phyloP scores from a whole-genome alignment of 2,329 filamentous ascomycete species.

The Alternaria postmessia region DNA sequence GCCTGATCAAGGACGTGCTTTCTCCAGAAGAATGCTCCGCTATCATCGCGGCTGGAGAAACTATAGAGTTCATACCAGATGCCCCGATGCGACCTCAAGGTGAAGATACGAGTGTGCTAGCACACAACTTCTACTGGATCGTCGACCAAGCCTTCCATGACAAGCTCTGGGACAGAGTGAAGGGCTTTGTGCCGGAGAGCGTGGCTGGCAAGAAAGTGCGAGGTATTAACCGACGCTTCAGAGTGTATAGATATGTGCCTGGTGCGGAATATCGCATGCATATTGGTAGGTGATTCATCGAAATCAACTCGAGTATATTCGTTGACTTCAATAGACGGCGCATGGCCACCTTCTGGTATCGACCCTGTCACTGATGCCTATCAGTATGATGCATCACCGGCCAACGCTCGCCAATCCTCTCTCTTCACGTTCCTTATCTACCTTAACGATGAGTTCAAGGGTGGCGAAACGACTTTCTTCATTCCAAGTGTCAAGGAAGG shows the following conservation, averaged over 20 bases:
- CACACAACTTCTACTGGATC: slow-evolving; percentile 79
- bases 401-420: slow-evolving; percentile 68
- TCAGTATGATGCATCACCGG: slow-evolving; percentile 71
- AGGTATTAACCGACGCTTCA: slow-evolving; percentile 73
- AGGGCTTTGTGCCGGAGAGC: slow-evolving; percentile 63
- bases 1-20: slow-evolving; percentile 68
- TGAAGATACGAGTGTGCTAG: slow-evolving; percentile 68
- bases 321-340: slow-evolving; percentile 60
- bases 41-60: slow-evolving; percentile 72
- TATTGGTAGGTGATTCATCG: slow-evolving; percentile 55
- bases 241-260: slow-evolving; percentile 76
- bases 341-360: slow-evolving; percentile 76
- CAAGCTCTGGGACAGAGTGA: slow-evolving; percentile 68
- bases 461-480: slow-evolving; percentile 76
- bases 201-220: slow-evolving; percentile 66
- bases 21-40: slow-evolving; percentile 68
- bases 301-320: neutral
- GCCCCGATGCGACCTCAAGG: slow-evolving; percentile 72
- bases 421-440: slow-evolving; percentile 75
- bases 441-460: slow-evolving; percentile 75
- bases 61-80: slow-evolving; percentile 71
- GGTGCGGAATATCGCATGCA: slow-evolving; percentile 76
- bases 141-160: slow-evolving; percentile 70
- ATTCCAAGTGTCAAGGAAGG: slow-evolving; percentile 70
- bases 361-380: slow-evolving; percentile 64